Evolutionary conservation across 257 asterid genomes (phyloP), one percentile per base, ranked within the genome.

Genomic region (Solanum clarkiae): DNA sequence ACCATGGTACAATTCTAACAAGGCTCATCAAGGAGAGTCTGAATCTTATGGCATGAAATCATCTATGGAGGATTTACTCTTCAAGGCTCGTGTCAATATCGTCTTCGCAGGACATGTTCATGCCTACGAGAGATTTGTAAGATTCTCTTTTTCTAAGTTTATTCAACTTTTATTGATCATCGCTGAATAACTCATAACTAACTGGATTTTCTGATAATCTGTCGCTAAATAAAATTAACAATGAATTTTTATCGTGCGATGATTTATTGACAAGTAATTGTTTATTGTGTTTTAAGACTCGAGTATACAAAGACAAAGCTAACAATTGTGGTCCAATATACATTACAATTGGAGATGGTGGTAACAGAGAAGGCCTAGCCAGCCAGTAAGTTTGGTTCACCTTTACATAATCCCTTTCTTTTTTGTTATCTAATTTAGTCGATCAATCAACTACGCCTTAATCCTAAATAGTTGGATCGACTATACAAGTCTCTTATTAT

Each of bases 61-160:
- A 10, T 87, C 89, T 6, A 90, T 96, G 95, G 99, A 96, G 88
- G 92, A 89, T 22, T 84, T 96, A 89, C 86, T 96, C 7, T 92
- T 86, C 74, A 10, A 55, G 3, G 97, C 99, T 51, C 89, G 92
- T 1, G 97, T 93, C 8, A 97, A 96, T 62, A 84, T 86, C 5
- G 92, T 96, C 3, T 95, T 95, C 24, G 94, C 99, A 0, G 99
- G 99, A 3, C 99, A 96, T 69, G 97, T 96, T 18, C 99, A 96
- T 85, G 98, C 99, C 32, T 96, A 96, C 7, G 99, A 96, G 85
- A 91, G 99, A 81, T 95, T 95, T 54, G 99, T 96, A 92, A 91
- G 98, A 17, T 62, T 84, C 57, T 8, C 6, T 15, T 55, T 26
- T 10, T 36, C 20, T 13, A 3, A 75, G 4, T 47, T 74, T 47